Base-by-base conservation (phyloP, 202 grass and related monocot species). In the Musa balbisiana region DNA sequence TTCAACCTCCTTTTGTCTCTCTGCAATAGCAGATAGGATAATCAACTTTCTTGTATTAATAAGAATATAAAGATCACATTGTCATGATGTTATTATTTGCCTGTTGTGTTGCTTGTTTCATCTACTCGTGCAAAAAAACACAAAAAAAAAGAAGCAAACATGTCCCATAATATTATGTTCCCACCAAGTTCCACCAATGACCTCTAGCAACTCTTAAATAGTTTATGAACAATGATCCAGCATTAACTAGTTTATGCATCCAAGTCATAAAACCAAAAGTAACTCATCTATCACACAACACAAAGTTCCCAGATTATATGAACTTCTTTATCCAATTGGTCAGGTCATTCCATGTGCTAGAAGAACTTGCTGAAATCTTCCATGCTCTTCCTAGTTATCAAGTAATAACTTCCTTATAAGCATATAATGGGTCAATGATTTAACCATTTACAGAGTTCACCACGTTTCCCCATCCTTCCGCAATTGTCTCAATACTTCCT, bases 1-100 rank as follows among this genome's bases (percentile, higher is more conserved):
- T 20, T 51, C 49, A 51, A 70, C 67, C 67, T 70, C 67, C 27
- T 22, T 33, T 70, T 70, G 20, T 51, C 67, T 70, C 9, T 51
- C 67, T 70, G 67, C 67, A 70, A 43, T 21, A 51, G 43, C 8
- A 70, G 21, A 70, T 10, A 70, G 67, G 49, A 20, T 17, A 8
- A n/a, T 21, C 17, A 51, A 51, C 49, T 70, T 70, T 43, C 16
- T 70, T 20, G 13, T 3, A 70, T 12, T n/a, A n/a, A 21, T 19
- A 70, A 70, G 2, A 70, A 10, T 70, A 70, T 12, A 21, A n/a
- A 70, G 51, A 10, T 20, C 17, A 51, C 21, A 51, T 51, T 17
- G 19, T 70, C 43, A 51, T 51, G 49, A 51, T 0, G 4, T 9
- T 69, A 69, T 17, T 17, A 67, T 23, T 15, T 67, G 13, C 65